Evolutionary conservation across 169 alveolate genomes (phyloP).

Genomic region (Eimeria falciformis): DNA sequence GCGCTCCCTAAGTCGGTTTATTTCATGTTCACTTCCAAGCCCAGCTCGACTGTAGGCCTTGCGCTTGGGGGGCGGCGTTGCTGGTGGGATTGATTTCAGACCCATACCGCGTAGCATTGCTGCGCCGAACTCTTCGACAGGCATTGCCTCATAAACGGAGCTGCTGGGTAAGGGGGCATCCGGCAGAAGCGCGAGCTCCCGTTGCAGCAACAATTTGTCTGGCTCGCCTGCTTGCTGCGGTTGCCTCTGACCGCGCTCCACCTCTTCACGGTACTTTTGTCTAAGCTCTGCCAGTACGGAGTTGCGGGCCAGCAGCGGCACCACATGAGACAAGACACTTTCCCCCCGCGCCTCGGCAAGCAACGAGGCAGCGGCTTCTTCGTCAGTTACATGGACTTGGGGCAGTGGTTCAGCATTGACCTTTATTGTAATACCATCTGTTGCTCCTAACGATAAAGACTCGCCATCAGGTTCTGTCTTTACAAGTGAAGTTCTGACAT

Average conservation of each 20-base stretch:
- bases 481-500: neutral
- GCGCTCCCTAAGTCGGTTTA: conserved; percentile 34
- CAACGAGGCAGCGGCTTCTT: conserved; percentile 16
- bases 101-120: conserved; percentile 77
- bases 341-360: conserved; percentile 10
- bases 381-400: neutral
- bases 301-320: conserved; percentile 44
- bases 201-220: conserved; percentile 62
- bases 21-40: conserved; percentile 54
- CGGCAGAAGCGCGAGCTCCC: conserved; percentile 61
- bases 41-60: conserved; percentile 63
- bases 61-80: conserved; percentile 10
- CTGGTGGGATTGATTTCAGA: neutral
- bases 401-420: no score
- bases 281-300: conserved; percentile 44
- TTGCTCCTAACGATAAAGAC: neutral
- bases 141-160: conserved; percentile 41
- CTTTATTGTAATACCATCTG: no score
- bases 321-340: neutral
- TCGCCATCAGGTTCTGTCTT: conserved; percentile 2
- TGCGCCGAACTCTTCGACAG: conserved; percentile 58
- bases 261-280: neutral
- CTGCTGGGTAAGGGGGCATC: conserved; percentile 63
- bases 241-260: neutral
- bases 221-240: conserved; percentile 23